Base-by-base conservation (phyloP, 1,284 basidiomycete species). In the Bondarzewia mesenterica region DNA sequence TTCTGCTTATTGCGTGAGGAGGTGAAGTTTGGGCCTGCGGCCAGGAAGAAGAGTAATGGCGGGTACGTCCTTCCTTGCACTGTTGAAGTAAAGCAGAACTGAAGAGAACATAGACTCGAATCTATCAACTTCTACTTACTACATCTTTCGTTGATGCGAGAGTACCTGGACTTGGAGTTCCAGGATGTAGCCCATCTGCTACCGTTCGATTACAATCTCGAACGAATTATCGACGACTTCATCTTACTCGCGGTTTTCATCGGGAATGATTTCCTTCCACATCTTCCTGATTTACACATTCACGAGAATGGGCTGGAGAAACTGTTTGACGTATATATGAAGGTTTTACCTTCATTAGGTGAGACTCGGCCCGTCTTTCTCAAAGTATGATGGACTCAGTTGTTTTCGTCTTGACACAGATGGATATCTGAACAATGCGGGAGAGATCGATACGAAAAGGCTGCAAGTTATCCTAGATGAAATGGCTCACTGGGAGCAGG, bases 1-100 rank as follows among this genome's bases (percentile, higher is more conserved):
- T 99, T 99, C 70, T 97, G 93, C 67, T 73, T 99, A 50, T 73
- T 99, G 57, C 83, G 96, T 54, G 96, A 99, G 68, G 95, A 99
- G 69, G 96, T 99, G 59, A 93, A 94, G 59, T 99, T 99, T 69
- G 95, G 95, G 15, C 88, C 91, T 12, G 73, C 83, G 49, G 70
- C 80, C 50, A 81, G 77, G 65, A 84, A 74, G 68, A 93, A 89
- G 65, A 74, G 73, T 44, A 76, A 74, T 55, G 77, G 75, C 54
- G 79, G 78, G 84, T 91, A 56, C 48, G 79, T 68, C 15, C 29
- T 29, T 7, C n/a, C 12, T n/a, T 14, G 38, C 4, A 16, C 38
- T 10, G 14, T n/a, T n/a, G n/a, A 12, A 40, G 14, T 50, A 12
- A 21, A 15, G 16, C 36, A 42, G 43, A 29, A 35, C 27, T 41